Percentiles rank a stretch among this genome's conserved stretches.
Conservation (phyloP, 208 protist species). For the Trypanosoma theileri region DNA sequence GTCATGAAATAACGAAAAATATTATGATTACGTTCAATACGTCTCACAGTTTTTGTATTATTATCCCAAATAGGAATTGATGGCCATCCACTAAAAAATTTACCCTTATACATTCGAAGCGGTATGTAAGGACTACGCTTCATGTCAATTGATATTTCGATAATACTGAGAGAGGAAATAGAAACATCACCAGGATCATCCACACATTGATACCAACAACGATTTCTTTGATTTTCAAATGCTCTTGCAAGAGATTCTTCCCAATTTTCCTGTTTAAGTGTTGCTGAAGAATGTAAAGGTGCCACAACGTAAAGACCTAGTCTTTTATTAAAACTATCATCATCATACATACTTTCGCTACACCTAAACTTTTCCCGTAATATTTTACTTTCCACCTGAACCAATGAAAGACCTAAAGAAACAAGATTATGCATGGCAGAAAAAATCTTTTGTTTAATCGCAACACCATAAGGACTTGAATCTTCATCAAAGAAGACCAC, state of each 20-base stretch:
- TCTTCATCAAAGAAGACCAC: constrained; percentile 53
- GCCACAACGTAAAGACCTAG: constrained; percentile 48
- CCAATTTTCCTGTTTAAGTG: constrained; percentile 34
- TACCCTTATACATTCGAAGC: constrained; percentile 45
- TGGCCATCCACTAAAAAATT: constrained; percentile 75
- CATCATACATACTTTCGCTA: background rate
- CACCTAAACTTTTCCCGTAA: constrained; percentile 3
- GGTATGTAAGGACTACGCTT: constrained; percentile 39
- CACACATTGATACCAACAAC: constrained; percentile 41
- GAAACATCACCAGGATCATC: constrained; percentile 36
- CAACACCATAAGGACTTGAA: constrained; percentile 26
- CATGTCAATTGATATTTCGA: constrained; percentile 62
- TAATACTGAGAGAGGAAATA: constrained; percentile 41
- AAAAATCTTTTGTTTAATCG: constrained; percentile 66
- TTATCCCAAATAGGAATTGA: constrained; percentile 67
- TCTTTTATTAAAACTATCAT: constrained; percentile 17
- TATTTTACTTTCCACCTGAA: constrained; percentile 30
- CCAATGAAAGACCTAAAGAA: constrained; percentile 49
- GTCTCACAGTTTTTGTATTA: constrained; percentile 36
- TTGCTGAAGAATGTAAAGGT: constrained; percentile 29
- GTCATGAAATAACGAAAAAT: constrained; percentile 18
- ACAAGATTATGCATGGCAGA: constrained; percentile 54
- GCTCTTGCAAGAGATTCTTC: constrained; percentile 28
- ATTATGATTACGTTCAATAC: constrained; percentile 54
- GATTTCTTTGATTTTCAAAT: constrained; percentile 35